Evolutionary conservation across 106 monocot species (phyloP).

Genomic region (Acorus calamus): DNA sequence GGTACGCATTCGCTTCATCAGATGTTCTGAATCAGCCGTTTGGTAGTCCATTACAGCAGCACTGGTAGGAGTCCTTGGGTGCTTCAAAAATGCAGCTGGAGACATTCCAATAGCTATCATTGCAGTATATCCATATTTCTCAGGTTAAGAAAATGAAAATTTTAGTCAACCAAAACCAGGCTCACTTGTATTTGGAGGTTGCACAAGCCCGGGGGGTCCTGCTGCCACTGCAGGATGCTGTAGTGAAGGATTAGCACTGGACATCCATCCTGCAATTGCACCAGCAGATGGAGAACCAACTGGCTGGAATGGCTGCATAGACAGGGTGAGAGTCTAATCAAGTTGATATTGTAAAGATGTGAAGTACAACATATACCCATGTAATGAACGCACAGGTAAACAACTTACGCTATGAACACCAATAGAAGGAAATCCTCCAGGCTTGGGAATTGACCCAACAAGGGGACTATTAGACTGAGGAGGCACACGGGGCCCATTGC

Average conservation of each 20-base stretch:
- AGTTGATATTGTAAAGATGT: too few species aligned
- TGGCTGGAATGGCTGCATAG: conserved; percentile 82
- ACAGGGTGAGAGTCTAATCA: too few species aligned
- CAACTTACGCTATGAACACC: conserved; percentile 68
- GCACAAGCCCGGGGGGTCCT: conserved; percentile 78
- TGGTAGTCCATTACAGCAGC: conserved; percentile 87
- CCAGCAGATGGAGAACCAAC: conserved; percentile 77
- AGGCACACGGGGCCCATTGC: conserved; percentile 67
- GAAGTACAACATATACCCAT: too few species aligned
- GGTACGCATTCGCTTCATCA: conserved; percentile 84
- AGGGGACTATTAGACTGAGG: conserved; percentile 68
- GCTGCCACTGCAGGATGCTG: conserved; percentile 73
- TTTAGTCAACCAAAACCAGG: too few species aligned
- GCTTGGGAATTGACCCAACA: conserved; percentile 59
- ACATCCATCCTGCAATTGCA: conserved; percentile 95
- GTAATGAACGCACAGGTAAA: not conserved
- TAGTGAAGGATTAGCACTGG: conserved; percentile 67
- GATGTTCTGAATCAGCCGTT: conserved; percentile 81
- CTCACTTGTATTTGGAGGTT: conserved; percentile 69
- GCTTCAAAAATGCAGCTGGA: conserved; percentile 83
- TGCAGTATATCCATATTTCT: too few species aligned
- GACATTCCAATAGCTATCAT: not conserved
- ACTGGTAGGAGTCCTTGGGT: conserved; percentile 72
- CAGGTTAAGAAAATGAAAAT: too few species aligned
- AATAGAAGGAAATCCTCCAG: conserved; percentile 74